Base-by-base conservation (phyloP, 2,329 filamentous ascomycete species). In the Fusarium xylarioides region DNA sequence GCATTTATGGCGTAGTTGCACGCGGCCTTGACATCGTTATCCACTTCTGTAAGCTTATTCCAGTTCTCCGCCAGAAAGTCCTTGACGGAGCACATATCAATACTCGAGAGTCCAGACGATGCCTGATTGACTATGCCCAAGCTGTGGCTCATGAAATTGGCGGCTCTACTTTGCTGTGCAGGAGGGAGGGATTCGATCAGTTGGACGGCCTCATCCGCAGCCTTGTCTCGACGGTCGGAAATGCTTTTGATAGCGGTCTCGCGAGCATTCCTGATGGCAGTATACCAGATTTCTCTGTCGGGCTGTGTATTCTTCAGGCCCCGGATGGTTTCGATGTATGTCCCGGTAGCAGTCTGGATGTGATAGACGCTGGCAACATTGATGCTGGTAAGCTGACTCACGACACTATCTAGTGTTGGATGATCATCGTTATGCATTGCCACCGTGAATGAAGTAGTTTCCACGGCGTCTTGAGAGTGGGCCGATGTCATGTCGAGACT, bases 281-380 rank as follows among this genome's bases (percentile, higher is more conserved):
- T 0, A 6, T 4, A 4, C 43, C 43, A 28, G 23, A 14, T 4
- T 11, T 28, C 11, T 19, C 0, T 19, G 16, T 11, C 6, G 4
- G 43, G 18, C 2, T 28, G 8, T 5, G 18, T 19, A 2, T 3
- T 0, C 16, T 21, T 46, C 11, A 46, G 0, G 23, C 18, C 1
- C 21, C 0, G 43, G 7, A 46, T 46, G 8, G 23, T 19, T 1
- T 46, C 23, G 2, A 21, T 46, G 43, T 18, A 28, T 28, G 18
- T 26, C 8, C 18, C 11, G 4, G 8, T 14, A 28, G 23, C 43
- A 46, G 43, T 46, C 8, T 28, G 5, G 1, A 19, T 7, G 3
- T 26, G 4, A 0, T 26, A 1, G 5, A 46, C 43, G 2, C 0
- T 14, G 3, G 2, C 23, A 19, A 28, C 0, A 3, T 28, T 2